A percentile compares a stretch with the other conserved stretches of the same genome.
Evolutionary conservation across 164 flowering plant genomes (phyloP).

Genomic region (Magnolia sinica): DNA sequence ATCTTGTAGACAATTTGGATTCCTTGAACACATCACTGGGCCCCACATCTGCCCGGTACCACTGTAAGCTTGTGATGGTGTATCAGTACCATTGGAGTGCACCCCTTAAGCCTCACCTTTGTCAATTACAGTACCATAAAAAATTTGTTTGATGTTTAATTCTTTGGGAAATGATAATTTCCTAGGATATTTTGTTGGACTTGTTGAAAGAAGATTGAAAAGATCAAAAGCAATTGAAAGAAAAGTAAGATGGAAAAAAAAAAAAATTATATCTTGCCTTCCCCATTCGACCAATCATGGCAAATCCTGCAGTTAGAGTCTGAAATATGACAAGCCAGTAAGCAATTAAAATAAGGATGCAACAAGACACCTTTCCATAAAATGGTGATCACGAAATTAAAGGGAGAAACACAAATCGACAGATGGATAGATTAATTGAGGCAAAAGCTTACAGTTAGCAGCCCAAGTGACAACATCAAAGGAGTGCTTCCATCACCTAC

Average conservation of each 20-base stretch:
- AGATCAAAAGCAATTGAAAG: not conserved
- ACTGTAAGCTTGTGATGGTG: no score
- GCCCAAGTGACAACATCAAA: constrained; percentile 73
- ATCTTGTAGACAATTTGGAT: no score
- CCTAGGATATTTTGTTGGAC: no score
- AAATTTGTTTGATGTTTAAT: no score
- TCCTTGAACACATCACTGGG: no score
- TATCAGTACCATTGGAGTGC: no score
- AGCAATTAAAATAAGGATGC: constrained; percentile 1
- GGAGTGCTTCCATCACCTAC: constrained; percentile 92
- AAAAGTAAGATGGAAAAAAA: not conserved
- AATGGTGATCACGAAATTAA: not conserved
- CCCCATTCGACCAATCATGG: constrained; percentile 91
- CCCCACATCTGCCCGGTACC: no score
- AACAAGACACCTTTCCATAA: constrained; percentile 1
- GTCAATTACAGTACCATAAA: no score
- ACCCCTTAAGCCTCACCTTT: no score
- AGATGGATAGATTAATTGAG: not conserved
- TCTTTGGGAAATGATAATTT: no score
- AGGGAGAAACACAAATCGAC: not conserved
- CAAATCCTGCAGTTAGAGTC: constrained; percentile 91
- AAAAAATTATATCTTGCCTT: constrained; percentile 43
- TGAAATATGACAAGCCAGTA: constrained; percentile 29
- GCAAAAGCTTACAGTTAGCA: constrained; percentile 63
- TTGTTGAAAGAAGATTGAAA: no score